Percentiles rank a stretch among this genome's conserved stretches.
These are phyloP conservation scores for Solanum chacoense DNA, from an alignment of 305 asterid genomes.

Conservation along the genomic window DNA sequence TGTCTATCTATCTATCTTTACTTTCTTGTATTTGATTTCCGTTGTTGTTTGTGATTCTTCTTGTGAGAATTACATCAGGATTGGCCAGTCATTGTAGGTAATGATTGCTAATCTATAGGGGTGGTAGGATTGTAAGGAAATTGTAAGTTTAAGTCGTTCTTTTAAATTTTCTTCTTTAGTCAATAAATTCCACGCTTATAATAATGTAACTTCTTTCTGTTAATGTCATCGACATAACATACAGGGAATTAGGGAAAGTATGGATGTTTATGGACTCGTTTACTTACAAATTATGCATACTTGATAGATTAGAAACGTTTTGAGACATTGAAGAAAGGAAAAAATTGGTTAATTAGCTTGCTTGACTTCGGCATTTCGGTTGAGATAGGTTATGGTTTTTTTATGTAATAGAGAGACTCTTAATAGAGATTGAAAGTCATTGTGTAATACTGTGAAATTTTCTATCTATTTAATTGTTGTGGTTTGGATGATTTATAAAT, in stretches of 20 bases:
- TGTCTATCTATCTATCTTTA: too few relatives aligned
- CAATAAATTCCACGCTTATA: too few relatives aligned
- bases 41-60: too few relatives aligned
- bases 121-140: neutral
- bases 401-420: neutral
- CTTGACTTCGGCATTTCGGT: neutral
- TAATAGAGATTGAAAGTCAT: neutral
- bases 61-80: too few relatives aligned
- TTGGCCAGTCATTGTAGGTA: neutral
- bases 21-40: too few relatives aligned
- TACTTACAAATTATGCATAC: neutral
- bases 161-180: neutral
- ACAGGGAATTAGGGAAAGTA: neutral
- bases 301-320: neutral
- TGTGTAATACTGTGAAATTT: neutral
- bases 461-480: too few relatives aligned
- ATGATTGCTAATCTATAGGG: neutral
- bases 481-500: neutral
- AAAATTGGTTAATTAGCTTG: neutral
- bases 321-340: neutral
- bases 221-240: neutral
- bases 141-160: neutral
- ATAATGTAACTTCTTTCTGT: neutral
- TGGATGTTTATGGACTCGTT: neutral
- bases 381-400: neutral